Evolutionary conservation across 164 flowering plant genomes (phyloP), one percentile per base, ranked within the genome.

Genomic region (Piper betle): DNA sequence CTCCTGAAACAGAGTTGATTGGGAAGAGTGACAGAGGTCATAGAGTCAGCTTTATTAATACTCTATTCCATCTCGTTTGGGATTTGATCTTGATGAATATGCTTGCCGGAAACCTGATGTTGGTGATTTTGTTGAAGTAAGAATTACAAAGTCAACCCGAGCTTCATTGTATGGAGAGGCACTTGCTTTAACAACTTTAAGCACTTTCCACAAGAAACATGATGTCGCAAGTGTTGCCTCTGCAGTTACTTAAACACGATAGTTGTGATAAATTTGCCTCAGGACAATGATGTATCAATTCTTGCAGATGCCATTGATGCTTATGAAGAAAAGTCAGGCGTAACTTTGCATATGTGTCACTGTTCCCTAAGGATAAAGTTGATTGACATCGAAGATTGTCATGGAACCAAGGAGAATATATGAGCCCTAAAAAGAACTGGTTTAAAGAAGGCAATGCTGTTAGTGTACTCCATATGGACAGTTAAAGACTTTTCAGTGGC

Each of bases 21-120:
- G 96, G 99, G 63, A 93, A 86, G 80, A 93, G 83, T 66, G 97
- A 93, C 60, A 77, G 83, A 68, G 87, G 88, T 46, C 99, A 88
- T 58, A 74, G 88, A 66, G 97, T 93, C 56, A 60, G 67, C 39
- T 93, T 93, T 64, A 20, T 41, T 3, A 80, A 57, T 17, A 41
- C 64, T 39, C 82, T 2, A 46, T 93, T 53, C 87, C 83, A n/a
- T 61, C 74, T 72, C 66, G 33, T 12, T 39, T 40, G 15, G 54
- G 66, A 48, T 64, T 65, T 37, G 74, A 70, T 17, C 33, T 37
- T 37, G 67, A 62, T 48, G 62, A 37, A 18, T 59, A 53, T 52
- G 73, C 57, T 15, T 61, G 43, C 40, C 59, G 84, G 57, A 80
- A 71, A 59, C 89, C 97, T 10, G 64, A 54, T 12, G 79, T 84